Conservation (phyloP, 495 filamentous ascomycete genomes). For the Collariella sp. region DNA sequence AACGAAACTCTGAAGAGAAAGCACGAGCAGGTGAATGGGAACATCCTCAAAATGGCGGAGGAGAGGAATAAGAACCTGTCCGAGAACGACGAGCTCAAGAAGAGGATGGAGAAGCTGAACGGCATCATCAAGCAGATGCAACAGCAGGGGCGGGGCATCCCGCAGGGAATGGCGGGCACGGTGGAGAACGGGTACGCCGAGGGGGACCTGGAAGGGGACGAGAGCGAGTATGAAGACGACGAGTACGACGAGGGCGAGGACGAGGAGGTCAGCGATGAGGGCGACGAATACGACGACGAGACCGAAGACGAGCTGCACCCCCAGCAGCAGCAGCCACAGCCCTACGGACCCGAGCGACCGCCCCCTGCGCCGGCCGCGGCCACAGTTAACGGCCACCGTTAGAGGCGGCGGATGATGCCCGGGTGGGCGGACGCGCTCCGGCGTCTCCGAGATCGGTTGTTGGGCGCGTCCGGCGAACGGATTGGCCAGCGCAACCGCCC, state of each 20-base stretch:
- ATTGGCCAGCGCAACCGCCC: no score
- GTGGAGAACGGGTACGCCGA: conserved; percentile 45
- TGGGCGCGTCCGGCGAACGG: no score
- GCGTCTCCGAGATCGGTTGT: not conserved
- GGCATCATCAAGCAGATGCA: conserved; percentile 92
- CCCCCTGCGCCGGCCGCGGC: conserved; percentile 39
- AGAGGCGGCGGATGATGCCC: not conserved
- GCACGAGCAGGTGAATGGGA: conserved; percentile 85
- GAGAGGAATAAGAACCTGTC: conserved; percentile 75
- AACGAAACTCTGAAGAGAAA: conserved; percentile 86
- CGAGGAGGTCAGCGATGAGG: conserved; percentile 42
- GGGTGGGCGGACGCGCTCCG: not conserved
- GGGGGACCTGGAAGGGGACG: conserved; percentile 53
- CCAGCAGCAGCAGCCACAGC: conserved; percentile 41
- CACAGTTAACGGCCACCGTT: conserved; percentile 23
- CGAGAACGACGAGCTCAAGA: conserved; percentile 70
- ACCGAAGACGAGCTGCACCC: conserved; percentile 48
- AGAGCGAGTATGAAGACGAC: conserved; percentile 69
- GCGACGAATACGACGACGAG: conserved; percentile 57
- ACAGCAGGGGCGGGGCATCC: conserved; percentile 69
- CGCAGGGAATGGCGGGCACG: conserved; percentile 47
- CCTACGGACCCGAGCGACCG: conserved; percentile 47
- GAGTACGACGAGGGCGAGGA: conserved; percentile 51
- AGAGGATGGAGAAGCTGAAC: conserved; percentile 87
- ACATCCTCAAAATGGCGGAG: conserved; percentile 97